phyloP scores from a whole-genome alignment of 1,284 basidiomycete genomes.

The Malassezia slooffiae region DNA sequence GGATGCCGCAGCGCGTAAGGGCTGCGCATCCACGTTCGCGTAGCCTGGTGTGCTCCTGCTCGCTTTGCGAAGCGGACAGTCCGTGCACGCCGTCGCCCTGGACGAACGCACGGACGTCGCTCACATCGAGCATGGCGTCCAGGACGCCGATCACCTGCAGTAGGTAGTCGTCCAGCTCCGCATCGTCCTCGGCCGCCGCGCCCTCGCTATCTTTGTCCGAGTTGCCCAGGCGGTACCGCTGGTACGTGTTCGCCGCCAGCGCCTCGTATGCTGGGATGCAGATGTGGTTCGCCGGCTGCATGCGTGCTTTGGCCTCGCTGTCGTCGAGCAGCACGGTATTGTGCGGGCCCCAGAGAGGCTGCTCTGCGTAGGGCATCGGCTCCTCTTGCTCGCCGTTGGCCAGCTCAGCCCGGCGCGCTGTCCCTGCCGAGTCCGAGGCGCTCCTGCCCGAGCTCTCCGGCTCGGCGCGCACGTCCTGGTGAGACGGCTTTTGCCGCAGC shows the following conservation, averaged over 20 bases:
- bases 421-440: too few species aligned
- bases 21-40: slow-evolving; percentile 4
- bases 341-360: slow-evolving; percentile 54
- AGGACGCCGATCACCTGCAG: slow-evolving; percentile 41
- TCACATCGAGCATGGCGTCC: slow-evolving; percentile 24
- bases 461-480: too few species aligned
- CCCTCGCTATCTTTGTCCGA: background rate
- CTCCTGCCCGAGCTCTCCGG: too few species aligned
- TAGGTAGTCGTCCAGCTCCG: slow-evolving; percentile 28
- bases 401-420: too few species aligned
- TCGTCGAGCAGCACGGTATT: slow-evolving; percentile 73
- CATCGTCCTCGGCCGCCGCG: background rate
- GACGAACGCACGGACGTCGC: slow-evolving; percentile 31
- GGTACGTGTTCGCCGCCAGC: slow-evolving; percentile 7
- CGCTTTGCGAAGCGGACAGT: background rate
- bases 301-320: slow-evolving; percentile 61
- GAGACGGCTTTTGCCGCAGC: background rate
- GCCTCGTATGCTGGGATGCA: slow-evolving; percentile 32
- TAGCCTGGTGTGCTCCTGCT: slow-evolving; percentile 3
- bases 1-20: slow-evolving; percentile 3
- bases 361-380: too few species aligned
- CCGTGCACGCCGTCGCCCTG: slow-evolving; percentile 15
- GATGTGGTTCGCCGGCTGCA: slow-evolving; percentile 56
- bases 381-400: too few species aligned
- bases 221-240: background rate